Percentiles rank a stretch among this genome's conserved stretches.
phyloP scores from a whole-genome alignment of 192 early-diverging fungal genomes.

The Paraglomus occultum region DNA sequence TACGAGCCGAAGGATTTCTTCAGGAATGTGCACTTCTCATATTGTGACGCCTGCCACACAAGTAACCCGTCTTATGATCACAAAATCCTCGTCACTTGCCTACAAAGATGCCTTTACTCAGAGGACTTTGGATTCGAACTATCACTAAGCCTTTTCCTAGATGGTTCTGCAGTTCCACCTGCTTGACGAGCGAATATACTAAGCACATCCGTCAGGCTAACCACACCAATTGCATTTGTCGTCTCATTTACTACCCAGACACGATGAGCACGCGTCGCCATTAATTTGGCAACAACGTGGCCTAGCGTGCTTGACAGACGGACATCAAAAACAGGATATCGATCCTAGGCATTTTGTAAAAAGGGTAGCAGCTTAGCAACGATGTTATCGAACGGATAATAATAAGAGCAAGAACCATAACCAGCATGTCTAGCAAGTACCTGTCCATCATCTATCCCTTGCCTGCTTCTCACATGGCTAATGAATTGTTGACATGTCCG shows the following conservation, averaged over 20 bases:
- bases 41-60: no score
- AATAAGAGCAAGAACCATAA: neutral
- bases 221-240: constrained; percentile 62
- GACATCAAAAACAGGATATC: constrained; percentile 74
- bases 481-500: constrained; percentile 65
- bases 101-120: no score
- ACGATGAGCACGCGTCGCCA: constrained; percentile 79
- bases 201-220: constrained; percentile 80
- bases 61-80: no score
- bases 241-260: constrained; percentile 71
- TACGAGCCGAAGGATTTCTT: no score
- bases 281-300: constrained; percentile 70
- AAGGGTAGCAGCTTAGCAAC: neutral
- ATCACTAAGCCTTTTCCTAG: no score
- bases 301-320: constrained; percentile 66
- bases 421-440: constrained; percentile 34
- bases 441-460: constrained; percentile 67
- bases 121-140: no score
- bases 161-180: constrained; percentile 8
- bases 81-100: no score
- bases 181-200: constrained; percentile 43
- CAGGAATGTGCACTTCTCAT: no score
- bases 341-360: constrained; percentile 43
- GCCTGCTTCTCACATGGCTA: constrained; percentile 52
- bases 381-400: neutral